Base-by-base conservation (phyloP, 2,329 filamentous ascomycete genomes). In the Paecilomyces fulvus region DNA sequence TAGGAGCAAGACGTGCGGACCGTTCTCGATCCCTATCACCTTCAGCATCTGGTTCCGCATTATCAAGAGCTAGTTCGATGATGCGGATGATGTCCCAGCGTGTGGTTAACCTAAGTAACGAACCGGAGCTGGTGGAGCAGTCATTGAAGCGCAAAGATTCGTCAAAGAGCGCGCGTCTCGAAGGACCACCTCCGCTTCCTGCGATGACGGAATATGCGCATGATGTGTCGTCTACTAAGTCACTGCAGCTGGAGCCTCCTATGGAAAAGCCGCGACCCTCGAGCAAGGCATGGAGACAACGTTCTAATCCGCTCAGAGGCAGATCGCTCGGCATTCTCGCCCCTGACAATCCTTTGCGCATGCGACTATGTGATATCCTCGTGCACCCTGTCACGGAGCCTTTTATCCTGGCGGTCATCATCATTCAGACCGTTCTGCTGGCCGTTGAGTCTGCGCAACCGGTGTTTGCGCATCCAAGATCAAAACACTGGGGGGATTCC, bases 71-170 rank as follows among this genome's bases (percentile, higher is more conserved):
- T 59, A 83, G 88, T 49, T 89, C 88, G 8, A 89, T 91, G 64
- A 83, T 92, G 73, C 83, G 88, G 61, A 85, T 84, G 63, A 95
- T 99, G 85, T 97, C 95, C 30, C 92, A 96, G 75, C 90, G 94
- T 77, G 92, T 99, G 56, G 94, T 99, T 67, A 97, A 97, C 68
- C 83, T 99, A 65, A 96, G 91, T 73, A 95, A 95, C 68, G 94
- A 97, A 66, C 87, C 87, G 3, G 90, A 96, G 64, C 77, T 89
- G 20, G 79, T 92, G 14, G 90, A 96, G 69, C 85, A 88, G 60
- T 85, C 83, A 53, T 80, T 85, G 23, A 80, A 83, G 48, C 80
- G 76, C 77, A 77, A 86, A 77, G 70, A 72, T 56, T 69, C 66
- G 12, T 63, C 85, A 76, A 64, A 79, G 75, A 63, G 81, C 72